Percentiles rank a stretch among this genome's conserved stretches.
Conservation (phyloP, 306 rosid species). For the Quercus parvula region DNA sequence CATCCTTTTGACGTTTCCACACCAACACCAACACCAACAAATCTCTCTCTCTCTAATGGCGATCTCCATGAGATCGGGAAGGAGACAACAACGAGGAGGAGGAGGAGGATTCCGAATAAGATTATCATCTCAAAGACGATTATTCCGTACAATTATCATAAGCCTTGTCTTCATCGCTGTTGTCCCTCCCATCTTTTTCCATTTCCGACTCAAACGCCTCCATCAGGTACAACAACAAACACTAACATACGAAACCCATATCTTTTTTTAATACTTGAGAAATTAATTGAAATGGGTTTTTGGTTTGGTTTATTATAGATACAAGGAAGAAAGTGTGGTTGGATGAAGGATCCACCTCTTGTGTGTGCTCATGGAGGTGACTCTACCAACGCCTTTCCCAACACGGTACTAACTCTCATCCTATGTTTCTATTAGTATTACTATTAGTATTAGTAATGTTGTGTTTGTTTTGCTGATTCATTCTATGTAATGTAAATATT, state of each 20-base stretch:
- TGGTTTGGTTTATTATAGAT: constrained; percentile 32
- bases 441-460: background rate
- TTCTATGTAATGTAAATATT: no score
- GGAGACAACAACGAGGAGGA: constrained; percentile 24
- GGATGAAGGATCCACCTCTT: constrained; percentile 75
- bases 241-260: no score
- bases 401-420: constrained; percentile 43
- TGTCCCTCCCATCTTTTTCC: constrained; percentile 75
- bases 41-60: background rate
- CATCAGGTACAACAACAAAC: constrained; percentile 33
- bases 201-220: constrained; percentile 55
- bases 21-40: no score
- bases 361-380: constrained; percentile 95
- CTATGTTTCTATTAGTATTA: no score
- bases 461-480: background rate
- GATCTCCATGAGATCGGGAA: constrained; percentile 9
- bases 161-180: constrained; percentile 47
- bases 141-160: constrained; percentile 37
- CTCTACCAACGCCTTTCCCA: constrained; percentile 68
- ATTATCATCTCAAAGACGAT: constrained; percentile 32
- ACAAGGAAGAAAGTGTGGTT: constrained; percentile 52
- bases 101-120: constrained; percentile 24
- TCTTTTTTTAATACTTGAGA: no score
- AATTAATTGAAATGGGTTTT: background rate
- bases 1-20: no score